phyloP scores from a whole-genome alignment of 2,329 filamentous ascomycete genomes.

The Fusarium robinianum region DNA sequence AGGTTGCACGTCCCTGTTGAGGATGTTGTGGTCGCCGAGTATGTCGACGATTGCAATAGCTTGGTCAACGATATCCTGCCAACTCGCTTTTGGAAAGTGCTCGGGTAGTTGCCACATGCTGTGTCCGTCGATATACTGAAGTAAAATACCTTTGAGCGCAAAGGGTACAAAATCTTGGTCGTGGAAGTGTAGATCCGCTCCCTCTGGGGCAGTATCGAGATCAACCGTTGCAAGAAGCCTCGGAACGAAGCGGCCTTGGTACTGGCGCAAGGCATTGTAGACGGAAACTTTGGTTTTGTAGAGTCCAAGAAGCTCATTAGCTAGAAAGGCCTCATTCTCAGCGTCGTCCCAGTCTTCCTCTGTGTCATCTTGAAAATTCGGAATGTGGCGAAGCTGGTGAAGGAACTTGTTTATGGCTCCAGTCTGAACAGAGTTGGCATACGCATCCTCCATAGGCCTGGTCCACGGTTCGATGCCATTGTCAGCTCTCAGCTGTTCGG shows the following conservation, averaged over 20 bases:
- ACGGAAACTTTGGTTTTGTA: conserved; percentile 22
- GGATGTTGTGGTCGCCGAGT: conserved; percentile 29
- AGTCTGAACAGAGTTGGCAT: not conserved
- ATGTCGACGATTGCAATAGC: conserved; percentile 21
- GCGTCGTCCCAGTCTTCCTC: conserved; percentile 23
- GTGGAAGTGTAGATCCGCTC: not conserved
- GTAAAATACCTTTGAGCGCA: conserved; percentile 23
- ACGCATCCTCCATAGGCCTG: not conserved
- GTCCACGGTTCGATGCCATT: conserved; percentile 18
- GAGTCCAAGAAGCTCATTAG: not conserved
- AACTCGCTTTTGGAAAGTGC: conserved; percentile 7
- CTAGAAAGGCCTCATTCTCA: conserved; percentile 27
- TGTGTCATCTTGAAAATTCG: not conserved
- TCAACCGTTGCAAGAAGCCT: conserved; percentile 15
- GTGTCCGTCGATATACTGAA: conserved; percentile 28
- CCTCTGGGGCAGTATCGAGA: conserved; percentile 5
- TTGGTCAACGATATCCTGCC: conserved; percentile 29
- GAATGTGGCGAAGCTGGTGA: conserved; percentile 1
- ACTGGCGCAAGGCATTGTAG: conserved; percentile 19
- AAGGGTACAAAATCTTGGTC: conserved; percentile 10
- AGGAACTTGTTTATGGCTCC: conserved; percentile 4
- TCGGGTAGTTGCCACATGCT: conserved; percentile 8
- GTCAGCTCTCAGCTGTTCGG: conserved; percentile 19
- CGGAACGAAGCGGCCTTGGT: conserved; percentile 29
- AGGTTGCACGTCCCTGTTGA: conserved; percentile 31